These are phyloP conservation scores for Endotrypanum monterogeii DNA, from an alignment of 208 protist species.

Conservation along the genomic window DNA sequence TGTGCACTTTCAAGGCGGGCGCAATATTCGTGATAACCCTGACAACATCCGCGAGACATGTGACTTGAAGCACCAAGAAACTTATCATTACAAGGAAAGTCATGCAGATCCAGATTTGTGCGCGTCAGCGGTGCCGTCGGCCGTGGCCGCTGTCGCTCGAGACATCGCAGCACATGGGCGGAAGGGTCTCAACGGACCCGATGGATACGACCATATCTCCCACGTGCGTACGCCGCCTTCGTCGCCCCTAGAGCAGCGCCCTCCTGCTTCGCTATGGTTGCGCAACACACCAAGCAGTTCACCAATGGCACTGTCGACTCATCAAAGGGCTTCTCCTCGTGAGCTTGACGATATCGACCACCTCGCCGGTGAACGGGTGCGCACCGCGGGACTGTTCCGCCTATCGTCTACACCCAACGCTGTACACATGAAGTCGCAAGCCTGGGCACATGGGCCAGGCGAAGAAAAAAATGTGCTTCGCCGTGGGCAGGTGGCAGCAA, in stretches of 20 bases:
- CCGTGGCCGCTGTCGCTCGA: constrained; percentile 10
- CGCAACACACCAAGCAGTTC: not conserved
- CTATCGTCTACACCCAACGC: constrained; percentile 32
- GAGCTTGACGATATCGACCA: constrained; percentile 30
- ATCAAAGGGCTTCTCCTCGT: not conserved
- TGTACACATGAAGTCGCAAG: constrained; percentile 63
- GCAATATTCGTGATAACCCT: not conserved
- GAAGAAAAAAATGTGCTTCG: constrained; percentile 29
- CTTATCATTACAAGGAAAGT: no score
- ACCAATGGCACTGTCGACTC: not conserved
- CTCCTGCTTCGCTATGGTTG: constrained; percentile 3
- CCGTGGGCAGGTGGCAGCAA: constrained; percentile 29
- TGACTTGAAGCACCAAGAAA: not conserved
- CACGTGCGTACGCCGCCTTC: not conserved
- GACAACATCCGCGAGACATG: not conserved
- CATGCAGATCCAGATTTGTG: not conserved
- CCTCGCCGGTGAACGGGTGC: constrained; percentile 34
- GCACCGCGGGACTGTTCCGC: constrained; percentile 42
- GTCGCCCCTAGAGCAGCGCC: not conserved
- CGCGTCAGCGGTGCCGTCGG: not conserved
- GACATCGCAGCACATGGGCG: constrained; percentile 23
- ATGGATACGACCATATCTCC: not conserved
- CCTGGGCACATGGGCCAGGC: constrained; percentile 44
- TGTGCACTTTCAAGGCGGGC: not conserved
- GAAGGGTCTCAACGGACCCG: not conserved